These are phyloP conservation scores for Cystobasidium sp. DNA, from an alignment of 1,284 basidiomycete genomes.

Conservation along the genomic window DNA sequence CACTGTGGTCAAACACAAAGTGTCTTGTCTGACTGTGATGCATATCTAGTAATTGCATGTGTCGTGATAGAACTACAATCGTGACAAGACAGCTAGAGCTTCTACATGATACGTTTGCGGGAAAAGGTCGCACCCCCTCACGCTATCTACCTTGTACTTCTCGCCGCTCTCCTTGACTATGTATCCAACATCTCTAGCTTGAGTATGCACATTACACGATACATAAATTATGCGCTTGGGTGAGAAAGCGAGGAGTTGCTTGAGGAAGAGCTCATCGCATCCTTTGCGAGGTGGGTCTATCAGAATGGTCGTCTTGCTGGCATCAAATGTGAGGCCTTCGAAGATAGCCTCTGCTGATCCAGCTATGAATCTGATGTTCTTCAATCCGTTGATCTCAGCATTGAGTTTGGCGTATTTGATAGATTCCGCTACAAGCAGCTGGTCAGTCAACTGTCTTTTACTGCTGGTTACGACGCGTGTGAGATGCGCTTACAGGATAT, in stretches of 20 bases:
- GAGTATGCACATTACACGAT: slow-evolving; percentile 89
- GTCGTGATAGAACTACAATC: no score
- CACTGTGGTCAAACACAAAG: no score
- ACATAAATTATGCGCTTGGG: slow-evolving; percentile 78
- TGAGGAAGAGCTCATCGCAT: slow-evolving; percentile 78
- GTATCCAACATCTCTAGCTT: slow-evolving; percentile 79
- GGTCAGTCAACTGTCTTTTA: not conserved
- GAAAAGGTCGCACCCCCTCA: slow-evolving; percentile 88
- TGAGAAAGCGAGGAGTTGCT: slow-evolving; percentile 74
- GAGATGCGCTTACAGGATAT: slow-evolving; percentile 59
- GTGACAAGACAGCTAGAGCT: slow-evolving; percentile 69
- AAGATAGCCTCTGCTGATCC: slow-evolving; percentile 65
- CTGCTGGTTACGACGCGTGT: not conserved
- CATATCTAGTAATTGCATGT: no score
- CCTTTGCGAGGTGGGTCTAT: slow-evolving; percentile 91
- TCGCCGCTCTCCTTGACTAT: slow-evolving; percentile 63
- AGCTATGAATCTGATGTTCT: slow-evolving; percentile 61
- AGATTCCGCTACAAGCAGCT: slow-evolving; percentile 56
- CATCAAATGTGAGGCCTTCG: slow-evolving; percentile 66
- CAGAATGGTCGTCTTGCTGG: slow-evolving; percentile 70
- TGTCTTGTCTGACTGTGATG: no score
- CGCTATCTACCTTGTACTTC: slow-evolving; percentile 72
- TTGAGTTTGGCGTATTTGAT: slow-evolving; percentile 81
- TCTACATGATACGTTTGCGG: slow-evolving; percentile 91
- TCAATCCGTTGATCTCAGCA: slow-evolving; percentile 70